phyloP scores from a whole-genome alignment of 2,329 filamentous ascomycete species.

The Ophiostoma novo-ulmi region DNA sequence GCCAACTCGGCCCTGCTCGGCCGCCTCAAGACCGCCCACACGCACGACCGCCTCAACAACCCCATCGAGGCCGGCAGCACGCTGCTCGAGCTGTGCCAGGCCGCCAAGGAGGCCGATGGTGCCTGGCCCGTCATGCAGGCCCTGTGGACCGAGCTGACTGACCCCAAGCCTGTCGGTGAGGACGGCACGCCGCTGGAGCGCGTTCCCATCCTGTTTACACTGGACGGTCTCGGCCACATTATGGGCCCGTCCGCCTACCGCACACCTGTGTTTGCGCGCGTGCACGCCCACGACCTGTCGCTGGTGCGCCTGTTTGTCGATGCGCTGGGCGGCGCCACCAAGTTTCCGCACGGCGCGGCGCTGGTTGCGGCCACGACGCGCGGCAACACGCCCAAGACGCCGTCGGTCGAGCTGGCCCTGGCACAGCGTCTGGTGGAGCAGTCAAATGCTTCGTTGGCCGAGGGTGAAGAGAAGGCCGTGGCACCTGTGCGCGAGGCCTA shows the following conservation, averaged over 20 bases:
- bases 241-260: constrained; percentile 76
- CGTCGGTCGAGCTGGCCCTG: constrained; percentile 65
- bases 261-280: constrained; percentile 60
- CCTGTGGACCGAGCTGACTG: constrained; percentile 70
- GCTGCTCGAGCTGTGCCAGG: constrained; percentile 64
- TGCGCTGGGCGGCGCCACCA: constrained; percentile 57
- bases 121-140: constrained; percentile 77
- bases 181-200: constrained; percentile 34
- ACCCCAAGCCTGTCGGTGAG: constrained; percentile 35
- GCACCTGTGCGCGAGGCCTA: constrained; percentile 47
- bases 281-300: constrained; percentile 81
- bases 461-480: constrained; percentile 22
- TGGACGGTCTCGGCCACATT: constrained; percentile 76
- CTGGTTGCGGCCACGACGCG: constrained; percentile 69
- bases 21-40: constrained; percentile 41
- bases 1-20: constrained; percentile 66
- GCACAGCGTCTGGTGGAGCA: constrained; percentile 48
- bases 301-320: constrained; percentile 71
- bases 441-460: constrained; percentile 11
- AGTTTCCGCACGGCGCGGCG: constrained; percentile 67
- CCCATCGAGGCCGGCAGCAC: constrained; percentile 58
- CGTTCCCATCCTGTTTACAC: constrained; percentile 61
- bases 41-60: constrained; percentile 47
- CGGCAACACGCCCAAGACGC: constrained; percentile 61
- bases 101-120: constrained; percentile 67